These are phyloP conservation scores for Trichomonas vaginalis DNA, from an alignment of 208 protist species.

Conservation along the genomic window DNA sequence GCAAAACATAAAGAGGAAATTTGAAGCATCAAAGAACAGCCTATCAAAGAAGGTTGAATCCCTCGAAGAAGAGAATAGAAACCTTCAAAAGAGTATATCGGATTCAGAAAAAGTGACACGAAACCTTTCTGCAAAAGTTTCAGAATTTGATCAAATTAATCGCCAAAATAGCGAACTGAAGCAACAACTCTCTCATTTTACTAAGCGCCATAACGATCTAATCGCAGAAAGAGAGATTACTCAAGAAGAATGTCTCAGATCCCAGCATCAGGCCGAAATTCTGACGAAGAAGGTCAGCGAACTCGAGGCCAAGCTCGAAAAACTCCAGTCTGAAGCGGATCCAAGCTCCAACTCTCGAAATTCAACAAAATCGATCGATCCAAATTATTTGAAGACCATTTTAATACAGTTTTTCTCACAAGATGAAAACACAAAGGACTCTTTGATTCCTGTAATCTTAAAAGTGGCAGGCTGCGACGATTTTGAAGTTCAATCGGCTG, in stretches of 20 bases:
- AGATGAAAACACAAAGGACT: background rate
- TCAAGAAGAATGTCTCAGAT: background rate
- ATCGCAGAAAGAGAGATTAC: background rate
- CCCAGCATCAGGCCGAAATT: background rate
- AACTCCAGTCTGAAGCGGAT: background rate
- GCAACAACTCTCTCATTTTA: background rate
- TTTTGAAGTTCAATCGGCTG: background rate
- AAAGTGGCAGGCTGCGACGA: background rate
- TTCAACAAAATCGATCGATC: background rate
- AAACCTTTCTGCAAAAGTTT: no score
- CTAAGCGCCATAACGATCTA: background rate
- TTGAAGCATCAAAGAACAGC: background rate
- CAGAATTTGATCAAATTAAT: no score
- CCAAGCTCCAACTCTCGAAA: background rate
- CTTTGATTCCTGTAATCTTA: background rate
- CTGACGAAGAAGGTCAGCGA: background rate
- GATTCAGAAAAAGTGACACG: no score
- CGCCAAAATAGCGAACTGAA: background rate
- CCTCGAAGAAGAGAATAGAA: background rate
- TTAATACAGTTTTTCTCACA: background rate
- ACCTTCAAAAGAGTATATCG: no score
- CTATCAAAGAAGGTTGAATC: background rate
- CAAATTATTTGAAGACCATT: background rate
- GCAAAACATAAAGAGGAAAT: background rate
- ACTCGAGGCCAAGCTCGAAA: background rate